Percentiles rank a stretch among this genome's conserved stretches.
These are phyloP conservation scores for Ambrosia artemisiifolia DNA, from an alignment of 129 eudicot genomes.

Conservation along the genomic window DNA sequence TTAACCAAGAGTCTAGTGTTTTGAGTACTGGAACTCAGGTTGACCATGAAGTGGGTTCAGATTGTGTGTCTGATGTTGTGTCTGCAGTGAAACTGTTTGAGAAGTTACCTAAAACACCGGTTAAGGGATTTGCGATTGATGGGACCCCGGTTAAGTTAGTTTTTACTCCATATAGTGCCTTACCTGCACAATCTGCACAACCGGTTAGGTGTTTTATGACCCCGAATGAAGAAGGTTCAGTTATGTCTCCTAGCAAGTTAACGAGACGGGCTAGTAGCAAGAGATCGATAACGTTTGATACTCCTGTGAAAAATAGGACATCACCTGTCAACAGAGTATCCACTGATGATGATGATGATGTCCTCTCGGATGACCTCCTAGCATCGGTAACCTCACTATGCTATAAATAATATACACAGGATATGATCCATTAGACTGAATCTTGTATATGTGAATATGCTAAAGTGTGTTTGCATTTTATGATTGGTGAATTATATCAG, in stretches of 20 bases:
- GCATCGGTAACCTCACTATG: conserved; percentile 51
- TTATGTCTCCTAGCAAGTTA: conserved; percentile 38
- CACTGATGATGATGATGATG: conserved; percentile 34
- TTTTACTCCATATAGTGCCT: conserved; percentile 63
- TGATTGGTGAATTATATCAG: conserved; percentile 33
- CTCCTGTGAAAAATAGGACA: conserved; percentile 39
- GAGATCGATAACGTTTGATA: conserved; percentile 55
- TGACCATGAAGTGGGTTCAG: not conserved
- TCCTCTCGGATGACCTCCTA: conserved; percentile 51
- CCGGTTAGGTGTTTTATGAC: conserved; percentile 53
- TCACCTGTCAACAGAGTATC: conserved; percentile 26
- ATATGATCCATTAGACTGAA: not conserved
- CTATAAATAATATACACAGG: not conserved
- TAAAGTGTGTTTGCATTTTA: not conserved
- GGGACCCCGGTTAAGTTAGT: conserved; percentile 42
- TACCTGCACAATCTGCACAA: conserved; percentile 47
- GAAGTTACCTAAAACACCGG: conserved; percentile 46
- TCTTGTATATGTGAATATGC: not conserved
- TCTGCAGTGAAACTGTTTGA: conserved; percentile 11
- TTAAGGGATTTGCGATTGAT: conserved; percentile 32
- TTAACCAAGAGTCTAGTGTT: conserved; percentile 16
- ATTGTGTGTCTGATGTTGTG: conserved; percentile 14
- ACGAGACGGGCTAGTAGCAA: conserved; percentile 44
- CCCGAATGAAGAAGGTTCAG: conserved; percentile 46
- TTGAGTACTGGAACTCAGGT: not conserved